Base-by-base conservation (phyloP, 1,284 basidiomycete species). In the Uromyces viciae-fabae region DNA sequence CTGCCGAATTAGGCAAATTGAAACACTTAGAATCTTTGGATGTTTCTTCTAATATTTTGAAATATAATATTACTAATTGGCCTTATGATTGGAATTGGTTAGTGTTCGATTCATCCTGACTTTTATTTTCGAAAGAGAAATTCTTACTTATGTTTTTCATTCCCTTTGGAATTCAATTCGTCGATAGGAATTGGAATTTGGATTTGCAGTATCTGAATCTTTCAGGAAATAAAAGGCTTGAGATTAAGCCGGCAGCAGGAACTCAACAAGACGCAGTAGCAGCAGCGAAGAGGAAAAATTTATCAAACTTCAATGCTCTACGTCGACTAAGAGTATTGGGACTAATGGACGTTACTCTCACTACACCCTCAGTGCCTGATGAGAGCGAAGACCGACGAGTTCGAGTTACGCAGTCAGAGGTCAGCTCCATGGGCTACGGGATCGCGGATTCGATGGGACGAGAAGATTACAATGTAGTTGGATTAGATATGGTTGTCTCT, bases 21-120 rank as follows among this genome's bases (percentile, higher is more conserved):
- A 90, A 90, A 85, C 91, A 90, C 81, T 88, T 99, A 83, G 90
- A 90, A 82, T 90, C 93, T 38, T 88, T 99, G 82, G 97, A 99
- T 85, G 97, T 94, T 1, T 95, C 96, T 8, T 95, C 92, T 86
- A 99, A 99, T 86, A 87, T 91, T 75, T 89, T 99, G 86, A 95
- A 94, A 89, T 99, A 99, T 87, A 99, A 99, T 86, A 95, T 98
- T 83, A 93, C 94, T 84, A 99, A 99, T 85, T 96, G 92, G 92
- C 94, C 96, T 85, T 99, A 96, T 87, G 97, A 99, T 87, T 99
- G 96, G 96, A 99, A 99, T 86, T 99, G 97, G 97, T 95, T 83
- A 76, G 89, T 87, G 58, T 62, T 42, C 0, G 33, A 43, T 49
- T n/a, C n/a, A n/a, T n/a, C n/a, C n/a, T n/a, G n/a, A n/a, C 36